These are phyloP conservation scores for Sordaria brevicollis DNA, from an alignment of 495 filamentous ascomycete genomes.

Conservation along the genomic window DNA sequence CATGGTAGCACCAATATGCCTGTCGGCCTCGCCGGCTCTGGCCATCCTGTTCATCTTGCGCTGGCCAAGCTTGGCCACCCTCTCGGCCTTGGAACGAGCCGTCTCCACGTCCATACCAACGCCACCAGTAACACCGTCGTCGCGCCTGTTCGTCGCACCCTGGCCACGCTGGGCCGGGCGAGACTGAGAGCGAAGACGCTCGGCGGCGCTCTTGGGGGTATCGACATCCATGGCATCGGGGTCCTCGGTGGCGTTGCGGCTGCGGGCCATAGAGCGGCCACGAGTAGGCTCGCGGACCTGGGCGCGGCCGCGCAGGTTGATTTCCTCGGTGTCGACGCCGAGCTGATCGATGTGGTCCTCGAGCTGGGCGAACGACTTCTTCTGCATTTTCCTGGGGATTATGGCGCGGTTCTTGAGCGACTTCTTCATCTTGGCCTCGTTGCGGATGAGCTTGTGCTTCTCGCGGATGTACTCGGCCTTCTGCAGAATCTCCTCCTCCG, in stretches of 20 bases:
- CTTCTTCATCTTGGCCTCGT: conserved; percentile 86
- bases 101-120: conserved; percentile 15
- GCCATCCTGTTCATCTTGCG: conserved; percentile 99
- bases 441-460: conserved; percentile 77
- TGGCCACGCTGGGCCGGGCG: conserved; percentile 56
- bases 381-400: conserved; percentile 69
- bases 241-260: conserved; percentile 42
- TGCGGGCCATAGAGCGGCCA: conserved; percentile 48
- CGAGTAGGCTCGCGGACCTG: conserved; percentile 44
- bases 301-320: conserved; percentile 57
- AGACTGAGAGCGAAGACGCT: conserved; percentile 65
- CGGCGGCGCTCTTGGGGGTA: conserved; percentile 35
- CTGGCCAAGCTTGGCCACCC: conserved; percentile 77
- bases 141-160: conserved; percentile 63
- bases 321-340: conserved; percentile 70
- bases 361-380: conserved; percentile 72
- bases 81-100: conserved; percentile 68
- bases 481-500: conserved; percentile 73
- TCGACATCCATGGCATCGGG: conserved; percentile 85
- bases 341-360: conserved; percentile 72
- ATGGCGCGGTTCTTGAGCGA: conserved; percentile 89
- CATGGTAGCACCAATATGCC: conserved; percentile 71
- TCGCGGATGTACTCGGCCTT: conserved; percentile 94
- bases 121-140: conserved; percentile 60
- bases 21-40: conserved; percentile 88